Evolutionary conservation across 345 rosid genomes (phyloP), one percentile per base, ranked within the genome.

Genomic region (Ceriops zippeliana): DNA sequence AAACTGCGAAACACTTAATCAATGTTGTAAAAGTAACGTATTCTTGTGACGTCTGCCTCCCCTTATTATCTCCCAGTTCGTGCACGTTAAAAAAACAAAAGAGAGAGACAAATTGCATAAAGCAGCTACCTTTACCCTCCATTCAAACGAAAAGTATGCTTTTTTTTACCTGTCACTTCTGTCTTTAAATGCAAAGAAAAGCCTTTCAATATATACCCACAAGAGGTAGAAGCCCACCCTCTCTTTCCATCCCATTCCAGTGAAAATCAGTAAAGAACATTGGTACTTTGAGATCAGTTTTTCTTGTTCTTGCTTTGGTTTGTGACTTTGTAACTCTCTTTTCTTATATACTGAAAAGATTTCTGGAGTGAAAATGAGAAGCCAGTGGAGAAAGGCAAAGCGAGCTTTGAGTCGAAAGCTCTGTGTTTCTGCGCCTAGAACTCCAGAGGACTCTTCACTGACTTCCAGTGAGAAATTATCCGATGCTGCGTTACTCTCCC

Each of bases 401-500:
- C 70, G 59, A 32, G 76, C 80, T 53, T 42, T 72, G 70, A 74
- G 80, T 22, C 10, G 72, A 37, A 72, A 77, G 61, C 76, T 73
- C 30, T 77, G 80, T 64, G 66, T 68, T 24, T 72, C 68, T 68
- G 70, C 68, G 31, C 80, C 80, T 3, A 72, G 52, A 65, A 77
- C 80, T 11, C 34, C 65, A 10, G 80, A 77, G 31, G 80, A 72
- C 21, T 52, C 68, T n/a, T 69, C 69, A 8, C 52, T 64, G 7
- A 26, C 69, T 19, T 78, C 91, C 17, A 63, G 74, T 22, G 97
- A 89, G 78, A 89, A 92, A 66, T 62, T 86, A 22, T 93, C 98
- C 1, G 88, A 87, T 76, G 96, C 82, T 79, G 93, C 93, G 74
- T 78, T 95, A 81, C 87, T 95, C 56, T 82, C 96, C 67, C 54